Evolutionary conservation across 768 basidiomycete genomes (phyloP).

Genomic region (Podaxis mareebaensis): DNA sequence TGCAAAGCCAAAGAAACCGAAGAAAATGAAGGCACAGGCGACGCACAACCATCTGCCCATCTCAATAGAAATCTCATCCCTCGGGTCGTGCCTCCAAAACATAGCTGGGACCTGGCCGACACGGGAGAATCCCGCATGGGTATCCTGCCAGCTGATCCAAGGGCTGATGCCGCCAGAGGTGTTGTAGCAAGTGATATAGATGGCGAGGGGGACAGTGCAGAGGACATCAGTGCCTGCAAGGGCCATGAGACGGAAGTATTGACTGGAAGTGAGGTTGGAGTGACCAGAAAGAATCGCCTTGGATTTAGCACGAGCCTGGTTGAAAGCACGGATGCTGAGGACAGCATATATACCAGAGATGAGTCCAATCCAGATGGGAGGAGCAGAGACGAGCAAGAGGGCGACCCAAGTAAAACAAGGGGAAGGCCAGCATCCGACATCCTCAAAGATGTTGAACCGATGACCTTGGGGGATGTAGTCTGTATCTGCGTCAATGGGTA

Average conservation of each 20-base stretch:
- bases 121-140: conserved; percentile 48
- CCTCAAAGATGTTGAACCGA: conserved; percentile 59
- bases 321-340: conserved; percentile 42
- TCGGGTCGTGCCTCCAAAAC: conserved; percentile 38
- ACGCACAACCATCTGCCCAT: conserved; percentile 48
- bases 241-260: conserved; percentile 61
- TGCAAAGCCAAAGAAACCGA: conserved; percentile 64
- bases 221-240: conserved; percentile 48
- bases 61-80: conserved; percentile 33
- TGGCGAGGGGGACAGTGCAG: conserved; percentile 45
- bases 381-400: conserved; percentile 42
- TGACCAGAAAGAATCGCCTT: conserved; percentile 40
- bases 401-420: conserved; percentile 49
- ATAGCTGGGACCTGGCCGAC: conserved; percentile 42
- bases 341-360: conserved; percentile 39
- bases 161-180: conserved; percentile 31
- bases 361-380: conserved; percentile 41
- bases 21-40: conserved; percentile 56
- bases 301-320: conserved; percentile 41
- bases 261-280: conserved; percentile 42
- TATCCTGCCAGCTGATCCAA: conserved; percentile 51
- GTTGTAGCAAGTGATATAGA: conserved; percentile 40
- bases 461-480: conserved; percentile 57
- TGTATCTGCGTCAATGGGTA: conserved; percentile 23
- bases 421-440: conserved; percentile 54